Evolutionary conservation across 768 basidiomycete genomes (phyloP), one percentile per base, ranked within the genome.

Genomic region (Tricholoma saponaceum): DNA sequence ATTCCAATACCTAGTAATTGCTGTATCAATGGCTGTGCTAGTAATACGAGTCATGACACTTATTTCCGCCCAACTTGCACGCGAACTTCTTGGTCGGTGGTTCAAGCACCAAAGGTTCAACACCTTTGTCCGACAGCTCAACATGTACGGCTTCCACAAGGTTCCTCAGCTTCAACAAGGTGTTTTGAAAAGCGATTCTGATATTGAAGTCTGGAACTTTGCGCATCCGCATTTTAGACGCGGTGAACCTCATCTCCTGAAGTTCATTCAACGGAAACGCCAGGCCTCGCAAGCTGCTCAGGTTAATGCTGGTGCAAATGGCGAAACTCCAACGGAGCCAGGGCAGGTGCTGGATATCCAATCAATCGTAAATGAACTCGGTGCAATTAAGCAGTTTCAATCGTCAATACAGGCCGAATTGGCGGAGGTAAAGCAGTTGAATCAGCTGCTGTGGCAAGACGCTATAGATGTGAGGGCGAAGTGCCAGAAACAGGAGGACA

Each of bases 41-140:
- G n/a, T n/a, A n/a, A n/a, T n/a, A n/a, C n/a, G n/a, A n/a, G n/a
- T n/a, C n/a, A n/a, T n/a, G n/a, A n/a, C n/a, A n/a, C n/a, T n/a
- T n/a, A n/a, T n/a, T n/a, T n/a, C n/a, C n/a, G n/a, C n/a, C n/a
- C 86, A 86, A 26, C 92, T 98, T 68, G 90, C 92, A 2, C 84
- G 85, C 37, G 90, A 96, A 71, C 84, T 97, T 28, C 83, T 98
- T 7, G 92, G 92, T 3, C 83, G 86, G 43, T 98, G 90, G 86
- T 99, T 98, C 85, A 99, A 99, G 70, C 97, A 98, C 74, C 86
- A 90, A 59, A 97, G 96, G 70, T 98, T 97, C 72, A 83, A 84
- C 57, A 90, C 89, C 33, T n/a, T n/a, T n/a, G n/a, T n/a, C n/a
- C n/a, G n/a, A n/a, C n/a, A n/a, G n/a, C n/a, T n/a, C n/a, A n/a